Conservation (phyloP, 768 basidiomycete species). For the Sistotremastrum niveocremeum region DNA sequence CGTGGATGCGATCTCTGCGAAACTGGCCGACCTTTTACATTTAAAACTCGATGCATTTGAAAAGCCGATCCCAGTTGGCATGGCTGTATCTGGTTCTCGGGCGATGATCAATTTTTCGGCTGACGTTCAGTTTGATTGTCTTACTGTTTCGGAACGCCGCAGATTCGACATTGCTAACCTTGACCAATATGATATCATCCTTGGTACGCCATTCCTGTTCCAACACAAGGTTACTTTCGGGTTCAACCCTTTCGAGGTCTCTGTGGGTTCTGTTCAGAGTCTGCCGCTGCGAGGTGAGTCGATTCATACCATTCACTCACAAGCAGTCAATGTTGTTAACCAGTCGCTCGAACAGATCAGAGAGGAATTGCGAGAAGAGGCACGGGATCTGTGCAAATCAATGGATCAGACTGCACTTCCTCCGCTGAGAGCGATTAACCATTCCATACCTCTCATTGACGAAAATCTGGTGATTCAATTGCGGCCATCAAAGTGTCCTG, state of each 20-base stretch:
- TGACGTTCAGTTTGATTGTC: too few species aligned
- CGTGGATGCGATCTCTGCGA: too few species aligned
- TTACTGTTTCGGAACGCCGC: too few species aligned
- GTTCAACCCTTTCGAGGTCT: slow-evolving; percentile 13
- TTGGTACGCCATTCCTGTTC: too few species aligned
- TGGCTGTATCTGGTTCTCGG: too few species aligned
- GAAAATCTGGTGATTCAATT: slow-evolving; percentile 19
- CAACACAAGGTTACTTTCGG: slow-evolving; percentile 15
- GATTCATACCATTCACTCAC: slow-evolving; percentile 5
- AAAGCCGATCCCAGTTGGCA: too few species aligned
- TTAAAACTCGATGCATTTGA: too few species aligned
- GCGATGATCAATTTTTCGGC: too few species aligned
- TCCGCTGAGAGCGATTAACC: slow-evolving; percentile 20
- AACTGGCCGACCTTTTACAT: too few species aligned
- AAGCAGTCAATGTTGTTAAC: slow-evolving; percentile 7
- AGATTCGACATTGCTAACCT: too few species aligned
- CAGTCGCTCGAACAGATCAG: slow-evolving; percentile 5
- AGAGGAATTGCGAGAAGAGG: slow-evolving; percentile 11
- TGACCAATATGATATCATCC: too few species aligned
- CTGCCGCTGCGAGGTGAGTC: slow-evolving; percentile 7
- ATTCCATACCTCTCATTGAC: slow-evolving; percentile 23
- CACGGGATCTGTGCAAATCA: slow-evolving; percentile 6
- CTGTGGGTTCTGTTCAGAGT: slow-evolving; percentile 6
- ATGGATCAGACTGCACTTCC: slow-evolving; percentile 11
- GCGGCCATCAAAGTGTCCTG: slow-evolving; percentile 24